phyloP scores from a whole-genome alignment of 345 rosid species.

The Triadica sebifera region DNA sequence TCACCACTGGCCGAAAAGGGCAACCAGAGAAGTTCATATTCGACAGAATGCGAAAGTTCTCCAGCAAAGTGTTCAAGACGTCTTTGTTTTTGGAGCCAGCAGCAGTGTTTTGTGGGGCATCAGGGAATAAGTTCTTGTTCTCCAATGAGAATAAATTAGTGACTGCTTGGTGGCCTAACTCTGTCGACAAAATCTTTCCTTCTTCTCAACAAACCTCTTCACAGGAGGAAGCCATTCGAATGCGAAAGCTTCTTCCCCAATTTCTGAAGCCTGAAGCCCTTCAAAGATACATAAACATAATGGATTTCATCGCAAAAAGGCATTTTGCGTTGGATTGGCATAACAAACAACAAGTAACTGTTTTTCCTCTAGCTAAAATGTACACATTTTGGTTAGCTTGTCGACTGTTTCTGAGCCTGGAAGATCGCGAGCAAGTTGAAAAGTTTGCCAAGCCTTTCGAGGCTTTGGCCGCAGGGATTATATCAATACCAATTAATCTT shows the following conservation, averaged over 20 bases:
- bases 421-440: not conserved
- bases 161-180: slow-evolving; percentile 41
- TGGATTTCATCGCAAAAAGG: slow-evolving; percentile 32
- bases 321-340: slow-evolving; percentile 38
- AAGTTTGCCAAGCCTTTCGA: slow-evolving; percentile 1
- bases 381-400: slow-evolving; percentile 42
- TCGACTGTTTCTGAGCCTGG: slow-evolving; percentile 29
- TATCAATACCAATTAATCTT: slow-evolving; percentile 13
- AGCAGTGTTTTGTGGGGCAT: slow-evolving; percentile 34
- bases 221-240: slow-evolving; percentile 32
- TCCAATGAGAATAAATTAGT: slow-evolving; percentile 45
- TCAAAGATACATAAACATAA: slow-evolving; percentile 24
- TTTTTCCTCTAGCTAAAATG: slow-evolving; percentile 32
- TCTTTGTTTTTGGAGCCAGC: slow-evolving; percentile 27
- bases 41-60: slow-evolving; percentile 30
- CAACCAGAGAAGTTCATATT: slow-evolving; percentile 38
- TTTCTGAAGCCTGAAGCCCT: slow-evolving; percentile 44
- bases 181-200: slow-evolving; percentile 44
- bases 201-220: slow-evolving; percentile 32
- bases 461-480: slow-evolving; percentile 9
- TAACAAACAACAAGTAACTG: slow-evolving; percentile 22
- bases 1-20: slow-evolving; percentile 37
- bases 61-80: slow-evolving; percentile 36
- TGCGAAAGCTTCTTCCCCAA: slow-evolving; percentile 29
- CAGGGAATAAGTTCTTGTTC: slow-evolving; percentile 40